Conservation (phyloP, 495 filamentous ascomycete species). For the Penicillium malachiteum region DNA sequence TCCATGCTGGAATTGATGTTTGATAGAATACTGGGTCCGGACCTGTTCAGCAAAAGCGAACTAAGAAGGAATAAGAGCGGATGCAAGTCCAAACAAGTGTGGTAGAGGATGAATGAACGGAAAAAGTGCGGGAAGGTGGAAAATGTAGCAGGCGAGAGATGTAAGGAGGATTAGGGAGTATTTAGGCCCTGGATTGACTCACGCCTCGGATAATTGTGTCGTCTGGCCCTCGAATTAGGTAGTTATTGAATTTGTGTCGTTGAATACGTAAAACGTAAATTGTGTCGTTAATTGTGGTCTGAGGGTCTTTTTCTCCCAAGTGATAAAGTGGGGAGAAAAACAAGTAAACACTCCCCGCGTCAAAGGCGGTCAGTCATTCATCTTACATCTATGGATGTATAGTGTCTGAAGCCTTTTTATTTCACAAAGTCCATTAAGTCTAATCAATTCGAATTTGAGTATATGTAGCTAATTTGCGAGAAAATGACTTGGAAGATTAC, state of each 20-base stretch:
- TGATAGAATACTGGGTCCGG: no score
- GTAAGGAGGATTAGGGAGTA: conserved; percentile 16
- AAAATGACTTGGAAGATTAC: no score
- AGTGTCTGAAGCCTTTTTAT: no score
- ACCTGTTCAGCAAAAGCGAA: conserved; percentile 11
- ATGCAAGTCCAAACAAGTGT: conserved; percentile 15
- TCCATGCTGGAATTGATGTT: conserved; percentile 63
- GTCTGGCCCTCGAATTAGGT: no score
- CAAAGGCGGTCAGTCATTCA: conserved; percentile 38
- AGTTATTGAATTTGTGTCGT: no score
- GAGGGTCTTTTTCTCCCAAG: conserved; percentile 6
- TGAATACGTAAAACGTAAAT: neutral
- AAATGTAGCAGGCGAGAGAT: neutral
- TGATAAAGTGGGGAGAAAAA: conserved; percentile 32
- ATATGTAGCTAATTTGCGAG: no score
- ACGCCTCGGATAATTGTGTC: no score
- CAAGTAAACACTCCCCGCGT: conserved; percentile 34
- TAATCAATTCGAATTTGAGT: no score
- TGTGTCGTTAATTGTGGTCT: conserved; percentile 1
- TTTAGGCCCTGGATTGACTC: neutral
- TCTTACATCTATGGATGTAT: no score
- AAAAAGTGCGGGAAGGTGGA: no score
- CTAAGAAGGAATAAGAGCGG: conserved; percentile 1
- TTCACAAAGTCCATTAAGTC: no score
- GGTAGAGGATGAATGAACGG: conserved; percentile 4